These are phyloP conservation scores for Cercospora sp. DNA, from an alignment of 2,329 filamentous ascomycete species.

Conservation along the genomic window DNA sequence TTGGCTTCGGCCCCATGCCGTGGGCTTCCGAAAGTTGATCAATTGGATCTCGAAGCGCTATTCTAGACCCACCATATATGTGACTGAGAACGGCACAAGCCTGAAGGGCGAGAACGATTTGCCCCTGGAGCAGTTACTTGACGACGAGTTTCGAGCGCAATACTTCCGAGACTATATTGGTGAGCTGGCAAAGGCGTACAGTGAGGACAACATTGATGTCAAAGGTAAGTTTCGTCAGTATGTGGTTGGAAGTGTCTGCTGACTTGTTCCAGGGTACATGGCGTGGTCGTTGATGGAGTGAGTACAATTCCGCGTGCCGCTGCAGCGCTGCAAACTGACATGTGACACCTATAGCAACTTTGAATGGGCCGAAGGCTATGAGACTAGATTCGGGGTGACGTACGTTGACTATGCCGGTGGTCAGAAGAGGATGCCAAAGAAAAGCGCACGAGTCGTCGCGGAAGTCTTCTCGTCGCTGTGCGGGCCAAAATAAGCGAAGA, in stretches of 20 bases:
- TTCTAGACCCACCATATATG: conserved; percentile 73
- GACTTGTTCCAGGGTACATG: conserved; percentile 12
- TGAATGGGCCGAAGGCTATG: conserved; percentile 76
- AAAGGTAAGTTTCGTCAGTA: conserved; percentile 55
- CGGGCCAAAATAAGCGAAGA: conserved; percentile 1
- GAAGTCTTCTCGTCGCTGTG: conserved; percentile 26
- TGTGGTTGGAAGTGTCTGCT: conserved; percentile 13
- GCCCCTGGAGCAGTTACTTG: conserved; percentile 66
- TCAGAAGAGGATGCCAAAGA: conserved; percentile 80
- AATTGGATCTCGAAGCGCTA: conserved; percentile 78
- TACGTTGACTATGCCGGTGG: conserved; percentile 79
- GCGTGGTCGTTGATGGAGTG: conserved; percentile 20
- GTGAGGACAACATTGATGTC: conserved; percentile 74
- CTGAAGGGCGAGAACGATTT: conserved; percentile 81
- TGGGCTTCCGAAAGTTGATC: conserved; percentile 75
- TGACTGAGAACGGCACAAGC: conserved; percentile 86
- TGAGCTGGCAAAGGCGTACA: conserved; percentile 72
- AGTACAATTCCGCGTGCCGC: not conserved
- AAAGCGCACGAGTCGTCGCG: conserved; percentile 71
- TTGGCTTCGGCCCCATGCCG: conserved; percentile 76
- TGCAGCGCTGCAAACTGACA: conserved; percentile 8
- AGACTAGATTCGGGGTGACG: conserved; percentile 80
- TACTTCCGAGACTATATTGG: conserved; percentile 78
- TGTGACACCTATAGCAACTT: conserved; percentile 62
- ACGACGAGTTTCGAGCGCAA: conserved; percentile 78